Evolutionary conservation across 2,329 filamentous ascomycete species (phyloP).

Genomic region (Neobulgaria alba): DNA sequence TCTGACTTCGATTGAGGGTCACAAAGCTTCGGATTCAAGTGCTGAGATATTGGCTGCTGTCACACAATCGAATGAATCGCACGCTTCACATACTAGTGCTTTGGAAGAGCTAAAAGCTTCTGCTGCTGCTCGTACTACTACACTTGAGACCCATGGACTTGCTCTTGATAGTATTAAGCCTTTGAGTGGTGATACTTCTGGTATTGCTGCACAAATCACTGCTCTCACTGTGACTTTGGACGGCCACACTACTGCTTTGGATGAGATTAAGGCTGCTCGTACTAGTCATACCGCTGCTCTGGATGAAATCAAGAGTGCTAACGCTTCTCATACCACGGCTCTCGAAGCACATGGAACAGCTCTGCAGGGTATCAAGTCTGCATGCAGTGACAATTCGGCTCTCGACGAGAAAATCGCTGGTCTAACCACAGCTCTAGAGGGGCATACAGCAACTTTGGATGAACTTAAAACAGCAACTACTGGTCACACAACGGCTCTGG

Average conservation of each 20-base stretch:
- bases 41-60: slow-evolving; percentile 22
- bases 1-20: slow-evolving; percentile 16
- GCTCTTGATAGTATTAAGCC: slow-evolving; percentile 5
- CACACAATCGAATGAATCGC: slow-evolving; percentile 11
- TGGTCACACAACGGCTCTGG: slow-evolving; percentile 8
- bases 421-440: slow-evolving; percentile 5
- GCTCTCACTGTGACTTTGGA: slow-evolving; percentile 5
- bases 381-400: background rate
- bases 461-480: slow-evolving; percentile 4
- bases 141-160: slow-evolving; percentile 5
- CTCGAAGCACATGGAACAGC: slow-evolving; percentile 3
- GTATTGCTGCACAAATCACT: background rate
- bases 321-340: slow-evolving; percentile 5
- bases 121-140: slow-evolving; percentile 4
- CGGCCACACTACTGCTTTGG: slow-evolving; percentile 1
- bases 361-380: slow-evolving; percentile 7
- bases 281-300: slow-evolving; percentile 7
- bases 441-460: slow-evolving; percentile 1
- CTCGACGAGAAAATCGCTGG: slow-evolving; percentile 11
- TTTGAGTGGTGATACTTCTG: slow-evolving; percentile 2
- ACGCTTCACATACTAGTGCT: slow-evolving; percentile 7
- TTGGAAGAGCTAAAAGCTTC: slow-evolving; percentile 12
- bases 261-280: slow-evolving; percentile 6
- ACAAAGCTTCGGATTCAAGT: slow-evolving; percentile 13
- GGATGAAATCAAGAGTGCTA: slow-evolving; percentile 10